phyloP scores from a whole-genome alignment of 2,329 filamentous ascomycete species.

The Purpureocillium takamizusanense region DNA sequence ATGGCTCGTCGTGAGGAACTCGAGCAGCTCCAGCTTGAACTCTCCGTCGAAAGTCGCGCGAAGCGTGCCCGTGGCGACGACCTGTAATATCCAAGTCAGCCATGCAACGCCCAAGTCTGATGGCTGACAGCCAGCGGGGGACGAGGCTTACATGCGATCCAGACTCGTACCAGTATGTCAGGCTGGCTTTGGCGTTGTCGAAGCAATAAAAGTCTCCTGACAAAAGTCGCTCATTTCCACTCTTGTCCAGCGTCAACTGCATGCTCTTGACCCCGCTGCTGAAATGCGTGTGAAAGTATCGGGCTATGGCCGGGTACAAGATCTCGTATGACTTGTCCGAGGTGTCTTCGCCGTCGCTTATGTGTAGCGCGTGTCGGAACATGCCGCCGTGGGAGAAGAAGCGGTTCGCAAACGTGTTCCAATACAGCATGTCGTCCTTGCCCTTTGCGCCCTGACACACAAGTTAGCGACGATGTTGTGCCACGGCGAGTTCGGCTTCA shows the following conservation, averaged over 20 bases:
- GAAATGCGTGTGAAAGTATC: conserved; percentile 87
- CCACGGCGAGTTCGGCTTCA: no score
- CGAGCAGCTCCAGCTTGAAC: conserved; percentile 75
- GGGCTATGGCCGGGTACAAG: conserved; percentile 66
- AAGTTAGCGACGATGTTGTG: no score
- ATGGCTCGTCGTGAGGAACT: conserved; percentile 67
- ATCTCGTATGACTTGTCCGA: conserved; percentile 81
- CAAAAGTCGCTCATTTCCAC: conserved; percentile 43
- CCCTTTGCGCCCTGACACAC: conserved; percentile 41
- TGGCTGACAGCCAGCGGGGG: background rate
- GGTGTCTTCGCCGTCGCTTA: conserved; percentile 45
- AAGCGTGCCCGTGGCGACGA: conserved; percentile 69
- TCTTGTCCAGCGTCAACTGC: conserved; percentile 73
- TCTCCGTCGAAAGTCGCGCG: conserved; percentile 70
- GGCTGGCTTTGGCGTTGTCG: conserved; percentile 65
- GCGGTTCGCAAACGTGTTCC: conserved; percentile 68
- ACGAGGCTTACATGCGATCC: conserved; percentile 61
- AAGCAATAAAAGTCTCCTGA: conserved; percentile 62
- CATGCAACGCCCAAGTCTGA: conserved; percentile 15
- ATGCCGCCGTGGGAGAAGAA: conserved; percentile 76
- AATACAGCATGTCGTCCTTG: conserved; percentile 63
- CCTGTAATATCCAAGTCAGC: conserved; percentile 41
- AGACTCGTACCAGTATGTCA: conserved; percentile 84
- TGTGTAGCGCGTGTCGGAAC: conserved; percentile 62
- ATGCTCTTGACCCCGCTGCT: conserved; percentile 78